Evolutionary conservation across 2,329 filamentous ascomycete genomes (phyloP).

Genomic region (Aureobasidium subglaciale): DNA sequence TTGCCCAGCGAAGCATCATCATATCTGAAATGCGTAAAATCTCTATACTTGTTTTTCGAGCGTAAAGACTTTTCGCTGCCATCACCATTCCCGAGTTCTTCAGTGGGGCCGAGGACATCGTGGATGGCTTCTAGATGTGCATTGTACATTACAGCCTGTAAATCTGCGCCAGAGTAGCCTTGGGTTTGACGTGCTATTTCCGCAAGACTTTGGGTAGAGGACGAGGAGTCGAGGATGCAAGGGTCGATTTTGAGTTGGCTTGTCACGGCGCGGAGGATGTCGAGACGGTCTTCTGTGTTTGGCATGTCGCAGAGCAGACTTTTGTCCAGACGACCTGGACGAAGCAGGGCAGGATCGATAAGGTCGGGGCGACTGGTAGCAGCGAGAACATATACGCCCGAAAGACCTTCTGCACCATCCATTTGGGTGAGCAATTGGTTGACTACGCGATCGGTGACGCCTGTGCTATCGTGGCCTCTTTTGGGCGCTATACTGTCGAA

Average conservation of each 20-base stretch:
- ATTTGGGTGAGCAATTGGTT: slow-evolving; percentile 98
- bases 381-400: slow-evolving; percentile 91
- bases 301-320: slow-evolving; percentile 88
- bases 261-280: slow-evolving; percentile 81
- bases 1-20: slow-evolving; percentile 54
- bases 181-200: slow-evolving; percentile 75
- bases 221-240: slow-evolving; percentile 48
- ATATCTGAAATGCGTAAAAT: slow-evolving; percentile 80
- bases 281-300: slow-evolving; percentile 67
- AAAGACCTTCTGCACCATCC: slow-evolving; percentile 93
- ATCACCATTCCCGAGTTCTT: slow-evolving; percentile 29
- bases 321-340: slow-evolving; percentile 90
- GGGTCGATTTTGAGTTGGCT: slow-evolving; percentile 68
- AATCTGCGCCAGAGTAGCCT: slow-evolving; percentile 87
- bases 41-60: slow-evolving; percentile 28
- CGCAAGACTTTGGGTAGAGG: slow-evolving; percentile 37
- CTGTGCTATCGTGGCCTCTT: slow-evolving; percentile 90
- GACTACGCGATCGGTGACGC: slow-evolving; percentile 96
- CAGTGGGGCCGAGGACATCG: slow-evolving; percentile 61
- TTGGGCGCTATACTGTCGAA: slow-evolving; percentile 98
- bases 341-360: slow-evolving; percentile 86
- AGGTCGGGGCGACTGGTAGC: slow-evolving; percentile 89
- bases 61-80: slow-evolving; percentile 22
- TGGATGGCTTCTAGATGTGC: slow-evolving; percentile 96
- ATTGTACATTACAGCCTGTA: slow-evolving; percentile 93